phyloP scores from a whole-genome alignment of 2,329 filamentous ascomycete species.

The Lizonia empirigonia region DNA sequence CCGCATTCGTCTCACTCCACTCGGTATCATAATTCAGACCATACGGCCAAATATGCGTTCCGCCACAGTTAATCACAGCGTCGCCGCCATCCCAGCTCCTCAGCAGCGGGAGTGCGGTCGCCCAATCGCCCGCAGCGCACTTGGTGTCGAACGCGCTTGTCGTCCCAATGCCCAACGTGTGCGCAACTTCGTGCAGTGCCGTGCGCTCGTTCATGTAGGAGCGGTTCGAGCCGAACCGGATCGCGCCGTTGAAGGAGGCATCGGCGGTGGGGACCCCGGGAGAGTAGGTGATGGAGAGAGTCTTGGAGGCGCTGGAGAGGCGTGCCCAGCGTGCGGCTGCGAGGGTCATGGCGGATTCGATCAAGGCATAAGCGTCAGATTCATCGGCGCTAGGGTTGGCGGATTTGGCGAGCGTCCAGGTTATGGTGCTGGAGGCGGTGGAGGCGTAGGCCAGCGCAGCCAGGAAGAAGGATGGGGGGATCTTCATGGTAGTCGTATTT shows the following conservation, averaged over 20 bases:
- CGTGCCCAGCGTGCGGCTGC: slow-evolving; percentile 36
- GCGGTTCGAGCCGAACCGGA: slow-evolving; percentile 42
- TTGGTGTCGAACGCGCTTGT: slow-evolving; percentile 39
- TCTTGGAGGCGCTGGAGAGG: slow-evolving; percentile 33
- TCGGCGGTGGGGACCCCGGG: slow-evolving; percentile 44
- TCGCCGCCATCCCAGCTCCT: slow-evolving; percentile 36
- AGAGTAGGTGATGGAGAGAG: slow-evolving; percentile 36
- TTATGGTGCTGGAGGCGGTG: slow-evolving; percentile 30
- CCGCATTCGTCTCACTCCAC: slow-evolving; percentile 44
- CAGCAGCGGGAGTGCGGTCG: slow-evolving; percentile 40
- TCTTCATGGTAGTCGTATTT: slow-evolving; percentile 24
- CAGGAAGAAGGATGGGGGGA: slow-evolving; percentile 28
- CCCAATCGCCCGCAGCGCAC: slow-evolving; percentile 40
- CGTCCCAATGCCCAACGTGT: slow-evolving; percentile 44
- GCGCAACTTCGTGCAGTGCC: slow-evolving; percentile 44
- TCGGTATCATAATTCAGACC: slow-evolving; percentile 45
- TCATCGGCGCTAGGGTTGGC: slow-evolving; percentile 40
- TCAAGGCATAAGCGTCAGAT: slow-evolving; percentile 39
- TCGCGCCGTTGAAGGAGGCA: slow-evolving; percentile 44
- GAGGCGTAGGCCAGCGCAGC: slow-evolving; percentile 27
- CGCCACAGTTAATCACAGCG: slow-evolving; percentile 43
- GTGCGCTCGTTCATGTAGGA: slow-evolving; percentile 45
- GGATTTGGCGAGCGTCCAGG: slow-evolving; percentile 36
- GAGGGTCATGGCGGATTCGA: slow-evolving; percentile 40
- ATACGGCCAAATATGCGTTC: slow-evolving; percentile 44